Percentiles rank a stretch among this genome's conserved stretches.
Evolutionary conservation across 2,329 filamentous ascomycete species (phyloP).

Genomic region (Chalara sp.): DNA sequence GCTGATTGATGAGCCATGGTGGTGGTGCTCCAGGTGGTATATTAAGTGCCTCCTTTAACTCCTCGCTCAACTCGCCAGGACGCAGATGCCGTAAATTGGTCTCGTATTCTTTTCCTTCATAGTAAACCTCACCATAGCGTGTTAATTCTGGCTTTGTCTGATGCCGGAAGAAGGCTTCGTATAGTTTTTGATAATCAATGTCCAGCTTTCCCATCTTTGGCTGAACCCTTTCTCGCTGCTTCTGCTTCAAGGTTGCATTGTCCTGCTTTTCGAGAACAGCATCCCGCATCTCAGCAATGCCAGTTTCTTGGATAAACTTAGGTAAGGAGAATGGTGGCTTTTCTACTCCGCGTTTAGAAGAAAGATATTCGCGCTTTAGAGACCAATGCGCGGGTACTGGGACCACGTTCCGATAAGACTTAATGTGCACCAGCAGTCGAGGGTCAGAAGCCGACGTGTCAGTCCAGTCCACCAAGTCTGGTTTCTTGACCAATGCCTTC

Average conservation of each 20-base stretch:
- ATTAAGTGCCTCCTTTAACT: conserved; percentile 84
- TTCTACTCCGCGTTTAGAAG: conserved; percentile 93
- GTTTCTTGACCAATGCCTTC: conserved; percentile 83
- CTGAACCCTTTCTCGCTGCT: conserved; percentile 87
- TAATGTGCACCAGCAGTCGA: conserved; percentile 84
- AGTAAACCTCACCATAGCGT: conserved; percentile 97
- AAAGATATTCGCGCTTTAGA: conserved; percentile 92
- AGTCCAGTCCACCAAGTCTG: conserved; percentile 96
- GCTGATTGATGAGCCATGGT: conserved; percentile 96
- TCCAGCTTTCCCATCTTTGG: conserved; percentile 96
- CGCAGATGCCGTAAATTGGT: conserved; percentile 87
- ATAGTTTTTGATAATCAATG: conserved; percentile 97
- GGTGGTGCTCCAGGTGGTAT: conserved; percentile 91
- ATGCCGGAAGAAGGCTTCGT: conserved; percentile 96
- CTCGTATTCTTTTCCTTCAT: conserved; percentile 97
- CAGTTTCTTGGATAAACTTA: conserved; percentile 95
- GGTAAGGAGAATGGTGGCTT: conserved; percentile 89
- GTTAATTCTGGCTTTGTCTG: conserved; percentile 94
- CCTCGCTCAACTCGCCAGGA: conserved; percentile 83
- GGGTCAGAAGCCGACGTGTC: conserved; percentile 90
- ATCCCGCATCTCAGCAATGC: conserved; percentile 96
- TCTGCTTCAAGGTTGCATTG: conserved; percentile 85
- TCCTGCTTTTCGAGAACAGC: conserved; percentile 94
- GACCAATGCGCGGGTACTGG: conserved; percentile 94
- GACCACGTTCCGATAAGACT: conserved; percentile 89